These are phyloP conservation scores for Penicillium arizonense DNA, from an alignment of 495 filamentous ascomycete species.

Conservation along the genomic window DNA sequence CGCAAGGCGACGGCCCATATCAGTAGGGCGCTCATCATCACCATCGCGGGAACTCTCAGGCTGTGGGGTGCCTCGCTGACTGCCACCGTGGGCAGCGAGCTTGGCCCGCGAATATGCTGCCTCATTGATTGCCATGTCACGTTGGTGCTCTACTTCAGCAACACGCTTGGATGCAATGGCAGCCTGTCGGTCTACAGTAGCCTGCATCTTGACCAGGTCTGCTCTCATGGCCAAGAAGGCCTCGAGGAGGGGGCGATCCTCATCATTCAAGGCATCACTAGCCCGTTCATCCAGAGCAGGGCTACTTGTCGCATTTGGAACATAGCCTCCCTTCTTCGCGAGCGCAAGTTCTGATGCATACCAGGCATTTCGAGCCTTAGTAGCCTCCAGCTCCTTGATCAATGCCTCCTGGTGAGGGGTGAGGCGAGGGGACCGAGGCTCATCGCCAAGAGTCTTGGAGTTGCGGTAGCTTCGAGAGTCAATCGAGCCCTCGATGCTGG, in stretches of 20 bases:
- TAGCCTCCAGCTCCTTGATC: constrained; percentile 77
- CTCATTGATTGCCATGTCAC: constrained; percentile 88
- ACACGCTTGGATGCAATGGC: constrained; percentile 81
- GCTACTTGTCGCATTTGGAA: constrained; percentile 66
- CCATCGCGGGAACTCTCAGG: constrained; percentile 61
- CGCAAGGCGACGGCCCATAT: constrained; percentile 81
- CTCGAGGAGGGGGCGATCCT: constrained; percentile 89
- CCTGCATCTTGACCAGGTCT: constrained; percentile 75
- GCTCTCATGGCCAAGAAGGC: constrained; percentile 87
- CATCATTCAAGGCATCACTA: constrained; percentile 77
- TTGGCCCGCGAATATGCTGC: constrained; percentile 94
- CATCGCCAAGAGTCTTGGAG: constrained; percentile 38
- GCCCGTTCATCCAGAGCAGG: constrained; percentile 73
- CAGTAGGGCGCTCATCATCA: constrained; percentile 67
- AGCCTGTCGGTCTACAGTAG: constrained; percentile 81
- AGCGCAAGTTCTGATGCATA: constrained; percentile 92
- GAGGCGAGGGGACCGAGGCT: constrained; percentile 44
- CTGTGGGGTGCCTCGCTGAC: constrained; percentile 67
- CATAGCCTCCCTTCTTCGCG: constrained; percentile 84
- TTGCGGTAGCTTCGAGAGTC: constrained; percentile 41
- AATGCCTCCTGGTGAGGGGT: constrained; percentile 54
- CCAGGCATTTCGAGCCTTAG: constrained; percentile 89
- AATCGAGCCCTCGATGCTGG: constrained; percentile 44
- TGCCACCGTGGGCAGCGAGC: constrained; percentile 77
- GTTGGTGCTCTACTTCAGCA: constrained; percentile 87